Evolutionary conservation across 163 green algal species (phyloP).

Genomic region (Chloromonas sp.): DNA sequence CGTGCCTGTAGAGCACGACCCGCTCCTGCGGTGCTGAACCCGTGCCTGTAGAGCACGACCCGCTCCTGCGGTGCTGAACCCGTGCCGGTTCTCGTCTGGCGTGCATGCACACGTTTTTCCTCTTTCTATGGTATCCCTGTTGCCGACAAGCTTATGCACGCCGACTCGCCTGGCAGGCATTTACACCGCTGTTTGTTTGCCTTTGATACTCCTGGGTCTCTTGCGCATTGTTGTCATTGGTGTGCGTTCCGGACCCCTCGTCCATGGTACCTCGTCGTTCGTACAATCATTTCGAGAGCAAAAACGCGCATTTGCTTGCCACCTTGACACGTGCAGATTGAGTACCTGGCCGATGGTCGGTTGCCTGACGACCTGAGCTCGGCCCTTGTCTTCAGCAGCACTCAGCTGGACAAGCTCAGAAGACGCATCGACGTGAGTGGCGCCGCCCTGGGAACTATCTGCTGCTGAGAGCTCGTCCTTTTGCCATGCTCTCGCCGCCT

Average conservation of each 20-base stretch:
- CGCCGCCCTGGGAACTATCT: not conserved
- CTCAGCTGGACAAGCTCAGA: conserved; percentile 50
- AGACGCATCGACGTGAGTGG: conserved; percentile 48
- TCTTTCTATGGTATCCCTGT: not conserved
- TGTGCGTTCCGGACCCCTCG: not conserved
- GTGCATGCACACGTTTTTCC: not conserved
- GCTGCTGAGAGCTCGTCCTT: not conserved
- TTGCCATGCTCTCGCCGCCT: not conserved
- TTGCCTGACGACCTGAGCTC: conserved; percentile 57
- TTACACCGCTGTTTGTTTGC: too few relatives aligned
- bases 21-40: not conserved
- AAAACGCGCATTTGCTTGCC: too few relatives aligned
- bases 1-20: not conserved
- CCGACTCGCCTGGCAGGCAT: too few relatives aligned
- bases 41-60: not conserved
- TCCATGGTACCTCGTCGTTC: not conserved
- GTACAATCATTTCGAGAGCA: too few relatives aligned
- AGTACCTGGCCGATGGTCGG: conserved; percentile 57
- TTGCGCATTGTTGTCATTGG: not conserved
- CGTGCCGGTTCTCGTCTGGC: not conserved
- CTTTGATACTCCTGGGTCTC: too few relatives aligned
- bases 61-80: not conserved
- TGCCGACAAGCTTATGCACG: not conserved
- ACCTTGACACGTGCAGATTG: conserved; percentile 35
- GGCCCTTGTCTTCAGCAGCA: conserved; percentile 65